Base-by-base conservation (phyloP, 768 basidiomycete species). In the Austroboletus eburneus region DNA sequence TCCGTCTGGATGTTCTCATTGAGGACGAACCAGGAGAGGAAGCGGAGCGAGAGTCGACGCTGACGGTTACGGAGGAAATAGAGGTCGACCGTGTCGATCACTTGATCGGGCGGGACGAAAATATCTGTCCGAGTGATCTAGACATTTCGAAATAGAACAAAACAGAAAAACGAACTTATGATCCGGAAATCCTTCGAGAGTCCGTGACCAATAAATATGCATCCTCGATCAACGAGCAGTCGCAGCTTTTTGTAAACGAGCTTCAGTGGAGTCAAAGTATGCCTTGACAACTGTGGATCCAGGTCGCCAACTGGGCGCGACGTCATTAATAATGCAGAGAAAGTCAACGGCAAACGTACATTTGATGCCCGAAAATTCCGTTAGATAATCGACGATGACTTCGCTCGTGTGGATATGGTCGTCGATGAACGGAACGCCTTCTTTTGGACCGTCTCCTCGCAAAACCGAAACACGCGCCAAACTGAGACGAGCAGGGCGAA, bases 171-270 rank as follows among this genome's bases (percentile, higher is more conserved):
- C 89, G 63, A 56, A 95, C 95, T 99, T 70, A 98, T 99, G 46
- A 95, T 98, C 10, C 95, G 81, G 71, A 98, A 97, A 64, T 99
- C 96, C 62, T 98, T 97, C 14, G 91, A 87, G 16, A 99, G 78
- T 5, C 96, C 96, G 58, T 99, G 96, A 1, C 96, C 96, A 45
- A 98, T 87, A 63, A 99, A 99, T 48, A 92, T 87, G 61, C 96
- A 99, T 5, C 94, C 93, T 20, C 85, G 76, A 63, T 99, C 96
- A 17, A 98, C 93, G 5, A 98, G 74, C 17, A 94, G 67, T 2
- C 96, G 81, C 12, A 99, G 72, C 63, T 99, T 99, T 75, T 98
- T 98, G 72, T 98, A 99, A 2, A 93, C 96, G n/a, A 95, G 78
- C 60, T 99, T 99, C 48, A 97, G 71, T 0, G 96, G 95, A 2